Percentiles rank a stretch among this genome's conserved stretches.
phyloP scores from a whole-genome alignment of 1,284 basidiomycete genomes.

The Retiboletus flavoniger region DNA sequence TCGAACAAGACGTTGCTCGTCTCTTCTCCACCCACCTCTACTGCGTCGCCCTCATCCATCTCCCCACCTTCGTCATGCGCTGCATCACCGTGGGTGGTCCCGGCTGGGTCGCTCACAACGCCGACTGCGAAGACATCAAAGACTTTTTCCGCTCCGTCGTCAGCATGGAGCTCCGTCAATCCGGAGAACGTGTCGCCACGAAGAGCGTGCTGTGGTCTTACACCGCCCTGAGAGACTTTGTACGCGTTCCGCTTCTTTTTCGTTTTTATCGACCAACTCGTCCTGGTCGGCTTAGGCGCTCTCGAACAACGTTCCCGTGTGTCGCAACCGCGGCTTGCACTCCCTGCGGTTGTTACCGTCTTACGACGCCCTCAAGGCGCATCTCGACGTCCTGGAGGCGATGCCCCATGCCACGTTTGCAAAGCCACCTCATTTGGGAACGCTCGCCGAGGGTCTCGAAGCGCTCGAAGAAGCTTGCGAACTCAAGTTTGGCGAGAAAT shows the following conservation, averaged over 20 bases:
- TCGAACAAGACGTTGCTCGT: slow-evolving; percentile 67
- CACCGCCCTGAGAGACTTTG: slow-evolving; percentile 69
- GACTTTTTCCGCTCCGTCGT: slow-evolving; percentile 66
- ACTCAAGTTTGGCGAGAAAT: slow-evolving; percentile 44
- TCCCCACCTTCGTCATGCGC: slow-evolving; percentile 64
- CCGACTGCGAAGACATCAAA: slow-evolving; percentile 64
- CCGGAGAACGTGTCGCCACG: slow-evolving; percentile 69
- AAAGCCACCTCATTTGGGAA: slow-evolving; percentile 62
- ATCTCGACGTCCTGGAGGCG: slow-evolving; percentile 58
- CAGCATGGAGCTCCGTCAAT: slow-evolving; percentile 70
- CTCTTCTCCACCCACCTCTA: slow-evolving; percentile 68
- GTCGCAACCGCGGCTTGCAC: slow-evolving; percentile 60
- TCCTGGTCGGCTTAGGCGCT: slow-evolving; percentile 45
- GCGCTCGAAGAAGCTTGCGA: slow-evolving; percentile 62
- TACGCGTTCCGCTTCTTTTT: slow-evolving; percentile 28
- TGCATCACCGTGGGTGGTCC: slow-evolving; percentile 59
- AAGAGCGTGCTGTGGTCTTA: slow-evolving; percentile 76
- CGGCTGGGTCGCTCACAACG: slow-evolving; percentile 63
- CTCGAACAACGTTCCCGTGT: slow-evolving; percentile 64
- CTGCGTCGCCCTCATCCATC: slow-evolving; percentile 56
- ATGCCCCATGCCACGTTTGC: slow-evolving; percentile 53
- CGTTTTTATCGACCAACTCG: background rate
- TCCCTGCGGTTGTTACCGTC: slow-evolving; percentile 61
- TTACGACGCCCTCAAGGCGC: slow-evolving; percentile 54
- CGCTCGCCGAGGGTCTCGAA: slow-evolving; percentile 53